These are phyloP conservation scores for Echria macrotheca DNA, from an alignment of 495 filamentous ascomycete species.

Conservation along the genomic window DNA sequence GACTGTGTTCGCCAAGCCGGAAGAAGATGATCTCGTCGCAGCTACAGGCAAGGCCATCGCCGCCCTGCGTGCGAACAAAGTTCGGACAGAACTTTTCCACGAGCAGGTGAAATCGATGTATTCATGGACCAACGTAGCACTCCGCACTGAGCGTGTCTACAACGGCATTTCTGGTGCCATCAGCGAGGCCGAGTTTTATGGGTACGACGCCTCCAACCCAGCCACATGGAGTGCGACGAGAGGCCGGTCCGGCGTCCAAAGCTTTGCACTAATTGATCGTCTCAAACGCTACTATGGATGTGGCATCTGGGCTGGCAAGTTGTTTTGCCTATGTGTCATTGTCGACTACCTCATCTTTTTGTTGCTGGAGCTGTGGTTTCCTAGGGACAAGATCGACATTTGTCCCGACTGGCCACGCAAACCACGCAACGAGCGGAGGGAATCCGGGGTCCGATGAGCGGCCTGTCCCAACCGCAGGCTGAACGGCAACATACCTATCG, in stretches of 20 bases:
- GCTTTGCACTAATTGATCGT: constrained; percentile 88
- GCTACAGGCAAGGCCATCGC: constrained; percentile 80
- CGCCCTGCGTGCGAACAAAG: constrained; percentile 69
- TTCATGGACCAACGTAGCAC: constrained; percentile 91
- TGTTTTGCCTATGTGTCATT: constrained; percentile 91
- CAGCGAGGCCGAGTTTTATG: constrained; percentile 81
- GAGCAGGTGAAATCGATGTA: constrained; percentile 98
- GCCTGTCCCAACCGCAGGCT: no score
- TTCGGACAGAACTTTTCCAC: constrained; percentile 90
- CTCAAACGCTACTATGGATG: constrained; percentile 98
- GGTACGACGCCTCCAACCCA: constrained; percentile 53
- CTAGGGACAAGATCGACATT: constrained; percentile 78
- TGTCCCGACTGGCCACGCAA: constrained; percentile 90
- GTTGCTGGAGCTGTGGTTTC: constrained; percentile 80
- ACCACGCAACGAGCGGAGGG: constrained; percentile 14
- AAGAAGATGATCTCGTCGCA: constrained; percentile 82
- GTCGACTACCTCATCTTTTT: constrained; percentile 89
- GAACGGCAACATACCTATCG: no score
- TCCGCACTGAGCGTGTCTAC: constrained; percentile 90
- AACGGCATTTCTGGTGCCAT: constrained; percentile 82
- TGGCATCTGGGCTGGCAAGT: constrained; percentile 97
- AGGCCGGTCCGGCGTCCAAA: constrained; percentile 67
- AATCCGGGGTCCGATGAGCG: constrained; percentile 6
- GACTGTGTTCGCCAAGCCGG: constrained; percentile 88
- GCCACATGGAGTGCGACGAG: constrained; percentile 68